phyloP scores from a whole-genome alignment of 2,329 filamentous ascomycete genomes.

The Ramichloridium luteum region DNA sequence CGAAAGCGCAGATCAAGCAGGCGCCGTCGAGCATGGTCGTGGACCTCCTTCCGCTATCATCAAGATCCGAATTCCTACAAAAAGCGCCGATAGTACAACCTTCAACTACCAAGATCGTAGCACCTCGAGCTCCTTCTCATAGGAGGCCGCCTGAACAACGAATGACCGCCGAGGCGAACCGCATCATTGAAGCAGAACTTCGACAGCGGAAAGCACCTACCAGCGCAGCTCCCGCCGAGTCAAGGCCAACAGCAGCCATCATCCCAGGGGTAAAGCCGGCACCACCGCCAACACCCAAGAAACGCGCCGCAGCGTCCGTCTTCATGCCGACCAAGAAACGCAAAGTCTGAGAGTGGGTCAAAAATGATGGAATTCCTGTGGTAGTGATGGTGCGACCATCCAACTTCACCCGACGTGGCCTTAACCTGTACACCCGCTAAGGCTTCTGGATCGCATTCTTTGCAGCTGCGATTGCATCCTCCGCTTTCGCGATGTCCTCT shows the following conservation, averaged over 20 bases:
- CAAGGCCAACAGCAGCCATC: too few species aligned
- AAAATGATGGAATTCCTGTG: neutral
- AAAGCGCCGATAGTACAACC: neutral
- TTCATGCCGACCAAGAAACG: conserved; percentile 15
- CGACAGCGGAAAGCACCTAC: too few species aligned
- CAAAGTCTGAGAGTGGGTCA: conserved; percentile 6
- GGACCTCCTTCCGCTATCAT: neutral
- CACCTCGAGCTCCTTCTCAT: neutral
- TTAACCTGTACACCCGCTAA: too few species aligned
- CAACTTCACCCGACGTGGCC: too few species aligned
- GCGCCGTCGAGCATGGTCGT: conserved; percentile 12
- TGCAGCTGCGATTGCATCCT: conserved; percentile 31
- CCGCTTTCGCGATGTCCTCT: conserved; percentile 35
- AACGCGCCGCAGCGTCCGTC: conserved; percentile 6
- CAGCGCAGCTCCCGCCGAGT: too few species aligned
- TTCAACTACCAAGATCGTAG: neutral
- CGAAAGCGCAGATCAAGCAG: conserved; percentile 10
- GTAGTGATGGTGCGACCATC: too few species aligned
- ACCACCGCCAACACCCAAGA: neutral
- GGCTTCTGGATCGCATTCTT: conserved; percentile 29
- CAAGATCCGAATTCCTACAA: neutral
- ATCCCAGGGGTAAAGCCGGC: too few species aligned
- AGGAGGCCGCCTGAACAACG: neutral
- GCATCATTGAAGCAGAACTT: conserved; percentile 2
- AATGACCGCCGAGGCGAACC: neutral